Evolutionary conservation across 495 filamentous ascomycete species (phyloP), one percentile per base, ranked within the genome.

Genomic region (Parmelia sp.): DNA sequence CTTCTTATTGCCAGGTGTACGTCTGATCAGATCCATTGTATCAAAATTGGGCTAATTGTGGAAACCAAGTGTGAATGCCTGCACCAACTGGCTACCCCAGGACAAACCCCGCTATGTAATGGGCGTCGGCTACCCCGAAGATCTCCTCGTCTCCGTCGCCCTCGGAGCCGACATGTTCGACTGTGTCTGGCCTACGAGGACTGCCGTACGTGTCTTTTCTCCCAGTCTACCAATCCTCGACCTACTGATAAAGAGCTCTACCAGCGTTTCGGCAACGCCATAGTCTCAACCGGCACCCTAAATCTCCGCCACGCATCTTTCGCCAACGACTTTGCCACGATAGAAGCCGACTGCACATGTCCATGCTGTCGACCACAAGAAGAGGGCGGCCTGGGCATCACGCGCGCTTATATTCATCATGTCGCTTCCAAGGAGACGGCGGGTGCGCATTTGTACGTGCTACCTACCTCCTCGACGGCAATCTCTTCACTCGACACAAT

Each of bases 111-210:
- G 94, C 74, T 97, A 98, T 76, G 94, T 97, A 42, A 97, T 98
- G 95, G 94, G 94, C 21, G 91, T 98, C 66, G 88, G 94, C 37
- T 98, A 96, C 73, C 94, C 94, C 1, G 94, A 97, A 73, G 94
- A 98, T 74, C 79, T 98, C 60, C 79, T 98, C 17, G 91, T 98
- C 19, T 91, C 90, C 59, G 82, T 96, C 17, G 94, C 94, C 15
- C 82, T 98, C 8, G 94, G 94, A 7, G 94, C 95, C 29, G 94
- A 98, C 72, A 97, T 98, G 95, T 98, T 98, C 74, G 94, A 98
- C 77, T 98, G 95, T 71, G 94, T 97, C 9, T 98, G 95, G 95
- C 95, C 93, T 11, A 98, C 94, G 31, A 82, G 94, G 47, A 97
- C 94, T 31, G 94, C 95, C 17, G 85, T 84, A 77, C 69, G 37